Evolutionary conservation across 345 rosid species (phyloP).

Genomic region (Eucalyptus polyanthemos): DNA sequence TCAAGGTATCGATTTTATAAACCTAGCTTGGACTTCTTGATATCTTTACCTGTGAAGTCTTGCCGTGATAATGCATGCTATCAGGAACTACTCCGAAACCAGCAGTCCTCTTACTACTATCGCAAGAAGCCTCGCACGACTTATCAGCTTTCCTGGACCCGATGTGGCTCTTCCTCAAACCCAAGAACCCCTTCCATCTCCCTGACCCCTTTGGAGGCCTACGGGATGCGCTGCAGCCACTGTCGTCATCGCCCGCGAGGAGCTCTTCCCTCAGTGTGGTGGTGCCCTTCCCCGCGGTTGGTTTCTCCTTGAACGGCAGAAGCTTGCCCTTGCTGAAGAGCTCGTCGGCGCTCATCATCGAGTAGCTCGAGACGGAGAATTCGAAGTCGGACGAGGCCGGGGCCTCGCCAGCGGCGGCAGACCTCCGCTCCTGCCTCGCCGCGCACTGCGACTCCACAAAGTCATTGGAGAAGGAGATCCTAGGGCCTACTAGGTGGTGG

Average conservation of each 20-base stretch:
- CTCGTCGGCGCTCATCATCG: conserved; percentile 98
- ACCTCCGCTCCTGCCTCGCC: not conserved
- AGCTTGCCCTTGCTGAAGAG: conserved; percentile 87
- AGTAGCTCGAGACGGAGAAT: conserved; percentile 64
- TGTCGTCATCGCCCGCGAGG: conserved; percentile 22
- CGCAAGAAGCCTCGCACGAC: conserved; percentile 18
- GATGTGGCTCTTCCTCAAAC: conserved; percentile 61
- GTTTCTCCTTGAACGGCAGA: conserved; percentile 56
- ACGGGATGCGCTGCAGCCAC: conserved; percentile 9
- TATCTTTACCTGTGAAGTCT: not conserved
- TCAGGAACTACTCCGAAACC: not conserved
- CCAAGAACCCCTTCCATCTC: conserved; percentile 80
- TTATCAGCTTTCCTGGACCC: conserved; percentile 56
- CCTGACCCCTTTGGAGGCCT: conserved; percentile 58
- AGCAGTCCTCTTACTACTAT: not conserved
- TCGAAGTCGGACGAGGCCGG: conserved; percentile 68
- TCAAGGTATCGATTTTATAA: not conserved
- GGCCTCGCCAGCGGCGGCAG: conserved; percentile 1
- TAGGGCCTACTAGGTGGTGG: conserved; percentile 14
- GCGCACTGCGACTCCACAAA: conserved; percentile 19
- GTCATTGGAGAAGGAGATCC: conserved; percentile 42
- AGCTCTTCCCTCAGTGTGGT: conserved; percentile 84
- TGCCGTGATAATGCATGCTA: not conserved
- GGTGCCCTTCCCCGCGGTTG: not conserved
- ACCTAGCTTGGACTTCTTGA: not conserved